Conservation (phyloP, 2,329 filamentous ascomycete genomes). For the Sporothrix inflata region DNA sequence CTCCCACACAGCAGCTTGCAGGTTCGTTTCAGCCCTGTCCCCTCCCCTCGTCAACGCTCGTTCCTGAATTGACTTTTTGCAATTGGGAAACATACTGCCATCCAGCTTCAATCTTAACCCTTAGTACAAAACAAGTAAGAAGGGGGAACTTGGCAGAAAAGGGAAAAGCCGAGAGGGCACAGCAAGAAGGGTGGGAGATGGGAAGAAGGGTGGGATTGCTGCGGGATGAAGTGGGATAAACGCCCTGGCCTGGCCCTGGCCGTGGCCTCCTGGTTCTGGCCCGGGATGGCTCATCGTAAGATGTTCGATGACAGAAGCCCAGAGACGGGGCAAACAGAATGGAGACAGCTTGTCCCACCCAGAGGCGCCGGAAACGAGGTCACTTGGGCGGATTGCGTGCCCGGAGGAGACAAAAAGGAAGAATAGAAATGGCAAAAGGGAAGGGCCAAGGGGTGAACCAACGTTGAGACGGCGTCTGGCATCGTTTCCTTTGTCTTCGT, state of each 20-base stretch:
- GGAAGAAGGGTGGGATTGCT: neutral
- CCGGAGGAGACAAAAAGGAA: too few relatives aligned
- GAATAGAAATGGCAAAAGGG: neutral
- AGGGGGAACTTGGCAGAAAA: neutral
- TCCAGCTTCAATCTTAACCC: neutral
- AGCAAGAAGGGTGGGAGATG: neutral
- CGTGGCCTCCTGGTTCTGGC: neutral
- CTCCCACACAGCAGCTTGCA: constrained; percentile 6
- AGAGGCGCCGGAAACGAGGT: neutral
- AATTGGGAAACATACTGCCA: neutral
- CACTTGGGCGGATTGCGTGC: neutral
- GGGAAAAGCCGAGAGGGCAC: neutral
- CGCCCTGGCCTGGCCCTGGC: neutral
- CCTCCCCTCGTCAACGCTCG: neutral
- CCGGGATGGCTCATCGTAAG: neutral
- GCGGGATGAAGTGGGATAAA: constrained; percentile 2
- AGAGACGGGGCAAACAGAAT: neutral
- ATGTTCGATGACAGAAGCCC: neutral
- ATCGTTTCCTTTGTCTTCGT: constrained; percentile 2
- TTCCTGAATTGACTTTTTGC: constrained; percentile 18
- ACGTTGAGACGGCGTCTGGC: constrained; percentile 4
- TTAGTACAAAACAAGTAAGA: neutral
- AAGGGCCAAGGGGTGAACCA: neutral
- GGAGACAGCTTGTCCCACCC: neutral
- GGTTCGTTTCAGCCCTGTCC: constrained; percentile 8